A percentile compares a stretch with the other conserved stretches of the same genome.
Evolutionary conservation across 1,139 yeast species (phyloP).

Genomic region (Williopsis jadinii): DNA sequence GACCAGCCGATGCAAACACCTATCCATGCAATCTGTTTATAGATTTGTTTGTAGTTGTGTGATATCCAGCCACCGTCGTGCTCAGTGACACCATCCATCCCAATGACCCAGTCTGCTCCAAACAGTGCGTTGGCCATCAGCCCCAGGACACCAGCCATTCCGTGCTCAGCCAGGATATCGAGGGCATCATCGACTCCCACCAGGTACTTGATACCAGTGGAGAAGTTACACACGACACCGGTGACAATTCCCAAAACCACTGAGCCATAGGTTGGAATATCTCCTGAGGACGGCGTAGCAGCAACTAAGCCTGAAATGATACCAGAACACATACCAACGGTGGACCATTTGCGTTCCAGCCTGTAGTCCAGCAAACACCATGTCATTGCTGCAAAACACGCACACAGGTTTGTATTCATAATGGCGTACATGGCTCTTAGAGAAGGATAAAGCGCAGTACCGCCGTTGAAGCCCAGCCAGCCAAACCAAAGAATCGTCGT

Average conservation of each 20-base stretch:
- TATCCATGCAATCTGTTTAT: constrained; percentile 81
- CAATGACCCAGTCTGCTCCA: constrained; percentile 82
- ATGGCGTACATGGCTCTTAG: constrained; percentile 53
- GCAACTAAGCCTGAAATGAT: constrained; percentile 93
- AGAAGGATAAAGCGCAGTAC: constrained; percentile 61
- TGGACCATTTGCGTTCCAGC: constrained; percentile 84
- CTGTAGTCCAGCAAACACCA: constrained; percentile 92
- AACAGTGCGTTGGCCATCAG: constrained; percentile 81
- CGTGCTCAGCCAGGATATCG: constrained; percentile 97
- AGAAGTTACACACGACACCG: constrained; percentile 80
- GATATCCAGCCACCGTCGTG: constrained; percentile 91
- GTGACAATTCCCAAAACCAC: constrained; percentile 76
- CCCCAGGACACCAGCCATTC: constrained; percentile 90
- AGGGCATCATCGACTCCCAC: constrained; percentile 84
- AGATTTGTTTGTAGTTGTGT: constrained; percentile 86
- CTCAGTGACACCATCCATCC: constrained; percentile 76
- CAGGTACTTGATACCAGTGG: constrained; percentile 81
- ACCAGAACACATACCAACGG: constrained; percentile 94
- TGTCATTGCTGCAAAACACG: constrained; percentile 84
- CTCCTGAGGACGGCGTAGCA: constrained; percentile 91
- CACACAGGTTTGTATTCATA: constrained; percentile 86
- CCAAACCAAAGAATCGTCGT: constrained; percentile 70
- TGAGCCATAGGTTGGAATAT: constrained; percentile 88
- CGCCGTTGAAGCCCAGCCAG: constrained; percentile 87
- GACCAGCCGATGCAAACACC: constrained; percentile 71